A percentile compares a stretch with the other conserved stretches of the same genome.
Conservation (phyloP, 2,329 filamentous ascomycete species). For the Colletotrichum musicola region DNA sequence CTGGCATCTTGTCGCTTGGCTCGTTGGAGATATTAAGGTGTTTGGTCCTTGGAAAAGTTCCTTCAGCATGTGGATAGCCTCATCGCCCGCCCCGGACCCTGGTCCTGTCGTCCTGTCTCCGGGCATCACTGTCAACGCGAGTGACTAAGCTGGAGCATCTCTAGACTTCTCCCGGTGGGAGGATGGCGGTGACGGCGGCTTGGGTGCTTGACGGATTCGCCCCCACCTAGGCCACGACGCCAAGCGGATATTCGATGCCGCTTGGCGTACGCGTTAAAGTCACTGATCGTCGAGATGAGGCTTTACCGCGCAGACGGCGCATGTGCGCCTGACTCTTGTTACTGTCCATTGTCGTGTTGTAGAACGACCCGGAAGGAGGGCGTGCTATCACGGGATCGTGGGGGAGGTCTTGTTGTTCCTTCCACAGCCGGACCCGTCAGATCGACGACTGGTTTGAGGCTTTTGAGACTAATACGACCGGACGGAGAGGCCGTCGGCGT, state of each 20-base stretch:
- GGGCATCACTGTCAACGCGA: neutral
- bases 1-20: constrained; percentile 13
- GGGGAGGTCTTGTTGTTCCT: neutral
- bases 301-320: neutral
- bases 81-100: neutral
- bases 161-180: neutral
- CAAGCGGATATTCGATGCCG: constrained; percentile 16
- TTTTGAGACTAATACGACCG: too few species aligned
- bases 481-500: too few species aligned
- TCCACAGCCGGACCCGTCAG: too few species aligned
- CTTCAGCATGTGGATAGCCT: neutral
- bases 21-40: constrained; percentile 13
- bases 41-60: constrained; percentile 1
- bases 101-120: constrained; percentile 11
- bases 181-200: constrained; percentile 13
- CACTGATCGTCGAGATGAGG: constrained; percentile 1
- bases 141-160: constrained; percentile 10
- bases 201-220: neutral
- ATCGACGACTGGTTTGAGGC: too few species aligned
- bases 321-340: constrained; percentile 12
- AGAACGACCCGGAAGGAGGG: too few species aligned
- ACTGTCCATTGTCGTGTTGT: too few species aligned
- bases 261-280: neutral
- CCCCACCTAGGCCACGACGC: constrained; percentile 19
- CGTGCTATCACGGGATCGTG: constrained; percentile 2